A percentile compares a stretch with the other conserved stretches of the same genome.
Evolutionary conservation across 2,329 filamentous ascomycete genomes (phyloP).

Genomic region (Exophiala sideris): DNA sequence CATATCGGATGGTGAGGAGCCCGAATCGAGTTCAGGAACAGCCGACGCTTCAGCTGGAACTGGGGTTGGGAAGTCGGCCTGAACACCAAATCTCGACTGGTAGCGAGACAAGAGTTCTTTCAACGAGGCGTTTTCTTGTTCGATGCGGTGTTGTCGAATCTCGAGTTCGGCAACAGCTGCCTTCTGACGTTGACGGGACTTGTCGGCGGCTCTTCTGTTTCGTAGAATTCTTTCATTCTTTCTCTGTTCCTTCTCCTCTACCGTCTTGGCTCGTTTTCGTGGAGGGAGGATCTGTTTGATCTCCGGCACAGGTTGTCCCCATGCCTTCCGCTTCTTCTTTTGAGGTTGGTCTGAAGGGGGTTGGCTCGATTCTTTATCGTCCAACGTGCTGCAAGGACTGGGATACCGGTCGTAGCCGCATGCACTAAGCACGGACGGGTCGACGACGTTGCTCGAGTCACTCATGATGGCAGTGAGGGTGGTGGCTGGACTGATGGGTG

Average conservation of each 20-base stretch:
- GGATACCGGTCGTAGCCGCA: slow-evolving; percentile 22
- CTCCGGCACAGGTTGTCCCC: slow-evolving; percentile 97
- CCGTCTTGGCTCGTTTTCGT: slow-evolving; percentile 93
- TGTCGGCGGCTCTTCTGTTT: slow-evolving; percentile 93
- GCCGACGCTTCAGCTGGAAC: slow-evolving; percentile 8
- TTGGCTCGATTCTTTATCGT: slow-evolving; percentile 17
- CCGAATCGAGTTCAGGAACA: slow-evolving; percentile 7
- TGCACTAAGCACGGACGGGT: slow-evolving; percentile 16
- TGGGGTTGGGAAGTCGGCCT: slow-evolving; percentile 20
- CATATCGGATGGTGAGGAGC: slow-evolving; percentile 35
- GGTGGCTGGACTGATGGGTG: slow-evolving; percentile 1
- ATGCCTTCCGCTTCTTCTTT: slow-evolving; percentile 92
- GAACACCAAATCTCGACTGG: slow-evolving; percentile 44
- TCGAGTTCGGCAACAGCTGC: slow-evolving; percentile 82
- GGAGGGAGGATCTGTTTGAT: slow-evolving; percentile 60
- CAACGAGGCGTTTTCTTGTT: slow-evolving; percentile 69
- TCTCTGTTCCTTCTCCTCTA: slow-evolving; percentile 97
- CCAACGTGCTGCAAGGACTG: slow-evolving; percentile 21
- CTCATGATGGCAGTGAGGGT: slow-evolving; percentile 15
- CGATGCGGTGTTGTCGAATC: slow-evolving; percentile 60
- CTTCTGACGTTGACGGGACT: slow-evolving; percentile 89
- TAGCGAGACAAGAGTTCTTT: slow-evolving; percentile 61
- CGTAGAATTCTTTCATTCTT: slow-evolving; percentile 95
- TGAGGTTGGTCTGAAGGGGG: slow-evolving; percentile 14
- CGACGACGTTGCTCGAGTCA: slow-evolving; percentile 15